These are phyloP conservation scores for Stagonosporopsis tanaceti DNA, from an alignment of 2,329 filamentous ascomycete species.

Conservation along the genomic window DNA sequence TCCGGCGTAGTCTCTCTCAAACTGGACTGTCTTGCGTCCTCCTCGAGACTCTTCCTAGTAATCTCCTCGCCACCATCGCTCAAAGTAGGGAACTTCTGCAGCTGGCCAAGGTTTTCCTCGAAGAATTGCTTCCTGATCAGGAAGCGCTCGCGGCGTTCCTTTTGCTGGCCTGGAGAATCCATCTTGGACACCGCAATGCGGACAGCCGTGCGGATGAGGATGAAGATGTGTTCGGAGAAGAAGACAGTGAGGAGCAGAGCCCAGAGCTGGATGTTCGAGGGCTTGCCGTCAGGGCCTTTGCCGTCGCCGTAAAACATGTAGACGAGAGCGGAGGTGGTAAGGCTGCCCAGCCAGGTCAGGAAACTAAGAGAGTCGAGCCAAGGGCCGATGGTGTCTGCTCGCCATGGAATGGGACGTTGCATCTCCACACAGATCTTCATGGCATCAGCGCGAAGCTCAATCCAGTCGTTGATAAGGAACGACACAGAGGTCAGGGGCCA, in stretches of 20 bases:
- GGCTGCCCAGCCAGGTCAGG: constrained; percentile 89
- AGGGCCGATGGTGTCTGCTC: constrained; percentile 91
- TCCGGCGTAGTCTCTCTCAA: constrained; percentile 53
- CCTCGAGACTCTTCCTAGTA: constrained; percentile 70
- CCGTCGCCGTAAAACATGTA: constrained; percentile 83
- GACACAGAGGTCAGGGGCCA: constrained; percentile 93
- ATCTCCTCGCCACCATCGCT: constrained; percentile 63
- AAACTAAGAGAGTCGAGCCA: constrained; percentile 88
- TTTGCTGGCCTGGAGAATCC: constrained; percentile 85
- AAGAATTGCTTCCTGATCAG: constrained; percentile 80
- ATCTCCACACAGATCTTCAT: constrained; percentile 92
- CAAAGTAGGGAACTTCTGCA: constrained; percentile 54
- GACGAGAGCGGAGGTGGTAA: constrained; percentile 86
- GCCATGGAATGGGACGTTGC: constrained; percentile 87
- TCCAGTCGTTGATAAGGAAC: constrained; percentile 94
- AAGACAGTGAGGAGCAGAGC: constrained; percentile 82
- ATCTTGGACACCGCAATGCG: constrained; percentile 77
- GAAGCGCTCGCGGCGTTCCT: constrained; percentile 83
- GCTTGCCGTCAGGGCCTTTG: constrained; percentile 70
- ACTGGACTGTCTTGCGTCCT: constrained; percentile 55
- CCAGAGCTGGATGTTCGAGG: constrained; percentile 78
- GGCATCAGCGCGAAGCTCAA: constrained; percentile 91
- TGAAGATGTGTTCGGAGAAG: constrained; percentile 87
- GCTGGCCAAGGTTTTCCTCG: constrained; percentile 72
- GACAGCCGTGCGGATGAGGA: constrained; percentile 77